These are phyloP conservation scores for Lactarius deliciosus DNA, from an alignment of 768 basidiomycete genomes.

Conservation along the genomic window DNA sequence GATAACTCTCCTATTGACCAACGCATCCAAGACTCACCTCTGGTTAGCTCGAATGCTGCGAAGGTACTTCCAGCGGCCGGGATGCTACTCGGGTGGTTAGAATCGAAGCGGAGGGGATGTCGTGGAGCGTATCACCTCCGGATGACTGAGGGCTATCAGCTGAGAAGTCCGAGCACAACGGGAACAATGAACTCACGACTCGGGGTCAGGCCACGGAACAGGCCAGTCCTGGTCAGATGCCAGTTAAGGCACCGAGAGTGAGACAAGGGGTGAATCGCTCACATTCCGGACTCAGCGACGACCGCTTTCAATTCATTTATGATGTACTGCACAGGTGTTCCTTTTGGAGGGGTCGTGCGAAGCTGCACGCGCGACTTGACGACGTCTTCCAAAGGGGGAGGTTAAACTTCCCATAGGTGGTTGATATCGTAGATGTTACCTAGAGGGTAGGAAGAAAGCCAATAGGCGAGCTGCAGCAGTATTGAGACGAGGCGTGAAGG, in stretches of 20 bases:
- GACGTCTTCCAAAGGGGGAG: slow-evolving; percentile 54
- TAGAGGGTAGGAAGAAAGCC: slow-evolving; percentile 91
- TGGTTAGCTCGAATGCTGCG: slow-evolving; percentile 80
- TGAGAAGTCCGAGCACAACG: not conserved
- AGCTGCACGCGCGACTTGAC: slow-evolving; percentile 91
- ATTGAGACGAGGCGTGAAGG: not conserved
- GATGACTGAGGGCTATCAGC: slow-evolving; percentile 45
- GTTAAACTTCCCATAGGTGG: not conserved
- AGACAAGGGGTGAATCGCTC: slow-evolving; percentile 36
- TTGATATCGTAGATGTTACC: slow-evolving; percentile 41
- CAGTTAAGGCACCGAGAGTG: slow-evolving; percentile 2
- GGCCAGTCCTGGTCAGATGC: slow-evolving; percentile 48
- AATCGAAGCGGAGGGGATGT: not conserved
- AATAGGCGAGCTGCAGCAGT: slow-evolving; percentile 69
- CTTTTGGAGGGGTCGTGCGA: slow-evolving; percentile 65
- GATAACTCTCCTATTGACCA: not conserved
- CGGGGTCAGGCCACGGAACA: slow-evolving; percentile 74
- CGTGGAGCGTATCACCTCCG: slow-evolving; percentile 50
- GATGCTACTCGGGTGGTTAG: slow-evolving; percentile 51
- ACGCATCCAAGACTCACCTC: slow-evolving; percentile 47
- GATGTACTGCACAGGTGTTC: slow-evolving; percentile 78
- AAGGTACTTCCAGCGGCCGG: slow-evolving; percentile 92
- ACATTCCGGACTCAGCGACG: slow-evolving; percentile 72
- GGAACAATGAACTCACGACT: slow-evolving; percentile 54
- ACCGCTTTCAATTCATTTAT: slow-evolving; percentile 63